These are phyloP conservation scores for Suillus luteus DNA, from an alignment of 768 basidiomycete species.

Conservation along the genomic window DNA sequence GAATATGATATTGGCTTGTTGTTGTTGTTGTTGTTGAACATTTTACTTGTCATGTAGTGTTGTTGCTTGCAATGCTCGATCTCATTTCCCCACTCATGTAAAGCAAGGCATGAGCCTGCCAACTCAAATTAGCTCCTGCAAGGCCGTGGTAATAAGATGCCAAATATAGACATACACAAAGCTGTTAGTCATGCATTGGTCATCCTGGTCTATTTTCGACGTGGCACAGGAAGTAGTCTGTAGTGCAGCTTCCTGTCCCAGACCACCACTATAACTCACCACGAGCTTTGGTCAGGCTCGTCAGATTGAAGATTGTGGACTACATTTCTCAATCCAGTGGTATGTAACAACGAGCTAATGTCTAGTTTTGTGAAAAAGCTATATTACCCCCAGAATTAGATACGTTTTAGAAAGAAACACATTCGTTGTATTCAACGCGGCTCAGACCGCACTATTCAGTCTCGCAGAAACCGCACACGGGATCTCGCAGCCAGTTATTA, in stretches of 20 bases:
- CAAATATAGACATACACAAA: background rate
- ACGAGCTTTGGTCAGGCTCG: constrained; percentile 16
- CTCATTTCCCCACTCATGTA: background rate
- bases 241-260: constrained; percentile 19
- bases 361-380: constrained; percentile 15
- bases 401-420: constrained; percentile 20
- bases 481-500: constrained; percentile 8
- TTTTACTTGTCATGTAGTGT: constrained; percentile 17
- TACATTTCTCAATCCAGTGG: constrained; percentile 17
- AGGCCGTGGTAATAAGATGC: background rate
- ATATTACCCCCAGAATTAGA: constrained; percentile 20
- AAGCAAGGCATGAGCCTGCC: too few species aligned
- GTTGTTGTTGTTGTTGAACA: constrained; percentile 2
- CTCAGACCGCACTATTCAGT: constrained; percentile 14
- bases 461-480: constrained; percentile 22
- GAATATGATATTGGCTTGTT: constrained; percentile 13
- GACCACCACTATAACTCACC: constrained; percentile 26
- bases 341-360: constrained; percentile 16
- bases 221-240: constrained; percentile 10
- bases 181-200: constrained; percentile 21
- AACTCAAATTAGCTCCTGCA: too few species aligned
- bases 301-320: constrained; percentile 9
- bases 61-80: constrained; percentile 12
- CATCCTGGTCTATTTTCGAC: constrained; percentile 24
- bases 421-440: constrained; percentile 25